Base-by-base conservation (phyloP, 2,329 filamentous ascomycete genomes). In the Elsinoe necatrix region DNA sequence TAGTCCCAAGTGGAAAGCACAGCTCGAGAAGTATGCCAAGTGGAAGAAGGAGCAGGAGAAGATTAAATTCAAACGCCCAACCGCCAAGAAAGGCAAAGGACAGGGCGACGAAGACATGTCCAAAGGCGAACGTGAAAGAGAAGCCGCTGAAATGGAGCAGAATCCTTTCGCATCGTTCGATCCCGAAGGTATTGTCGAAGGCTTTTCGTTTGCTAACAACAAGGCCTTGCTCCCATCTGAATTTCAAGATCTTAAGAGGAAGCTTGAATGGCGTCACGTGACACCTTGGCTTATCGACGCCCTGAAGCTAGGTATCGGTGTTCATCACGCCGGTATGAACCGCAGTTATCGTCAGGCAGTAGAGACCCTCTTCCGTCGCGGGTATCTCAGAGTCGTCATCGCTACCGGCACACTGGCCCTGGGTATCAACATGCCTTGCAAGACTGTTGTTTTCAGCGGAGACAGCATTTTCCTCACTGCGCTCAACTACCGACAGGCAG, bases 391-490 rank as follows among this genome's bases (percentile, higher is more conserved):
- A 6, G 82, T 86, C 0, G 82, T 91, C 25, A 77, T 91, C 23
- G 86, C 87, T 0, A 91, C 87, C 1, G 87, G 86, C 0, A 90
- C 86, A 0, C 76, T 90, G 20, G 84, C 85, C 1, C 73, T 91
- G 4, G 87, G 87, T 73, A 86, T 92, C 72, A 92, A 89, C 61
- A 88, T 89, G 84, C 87, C 87, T 8, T 91, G 86, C 67, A 88
- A 87, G 67, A 92, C 87, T 0, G 86, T 90, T 0, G 81, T 89
- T 1, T 92, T 92, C 67, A 78, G 77, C 14, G 86, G 85, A 0
- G 86, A 91, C 66, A 87, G 83, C 0, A 75, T 87, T 2, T 89
- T 80, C 65, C 71, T 92, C 42, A 89, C 85, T 0, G 81, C 86
- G 0, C 78, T 91, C 54, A 89, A 88, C 66, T 92, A 86, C 68